Evolutionary conservation across 1,139 yeast species (phyloP).

Genomic region (Suhomyces panamericanus): DNA sequence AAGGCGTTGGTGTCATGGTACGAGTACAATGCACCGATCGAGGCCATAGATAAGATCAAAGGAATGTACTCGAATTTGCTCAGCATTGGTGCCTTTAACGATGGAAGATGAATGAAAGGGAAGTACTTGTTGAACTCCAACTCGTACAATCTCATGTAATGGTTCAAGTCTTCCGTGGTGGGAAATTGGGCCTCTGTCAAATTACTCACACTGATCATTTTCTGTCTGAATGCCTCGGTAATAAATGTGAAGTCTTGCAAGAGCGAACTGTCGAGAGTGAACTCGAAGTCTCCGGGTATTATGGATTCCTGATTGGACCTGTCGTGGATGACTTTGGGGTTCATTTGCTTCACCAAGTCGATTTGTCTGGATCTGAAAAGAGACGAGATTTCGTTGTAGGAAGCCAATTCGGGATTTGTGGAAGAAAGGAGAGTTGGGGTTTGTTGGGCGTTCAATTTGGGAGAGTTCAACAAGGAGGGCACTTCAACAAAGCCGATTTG

Average conservation of each 20-base stretch:
- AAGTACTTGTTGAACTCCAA: slow-evolving; percentile 76
- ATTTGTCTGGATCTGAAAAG: slow-evolving; percentile 61
- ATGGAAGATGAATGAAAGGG: slow-evolving; percentile 79
- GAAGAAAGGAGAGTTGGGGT: slow-evolving; percentile 7
- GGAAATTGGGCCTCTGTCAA: slow-evolving; percentile 66
- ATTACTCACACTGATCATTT: slow-evolving; percentile 53
- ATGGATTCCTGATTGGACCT: slow-evolving; percentile 1
- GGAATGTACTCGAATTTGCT: slow-evolving; percentile 67
- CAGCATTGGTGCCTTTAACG: slow-evolving; percentile 57
- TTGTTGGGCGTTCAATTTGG: slow-evolving; percentile 10
- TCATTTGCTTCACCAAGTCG: slow-evolving; percentile 50
- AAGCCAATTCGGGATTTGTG: background rate
- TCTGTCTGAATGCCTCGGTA: slow-evolving; percentile 50
- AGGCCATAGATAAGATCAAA: slow-evolving; percentile 75
- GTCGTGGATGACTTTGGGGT: slow-evolving; percentile 14
- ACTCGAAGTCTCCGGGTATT: slow-evolving; percentile 15
- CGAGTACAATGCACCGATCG: slow-evolving; percentile 84
- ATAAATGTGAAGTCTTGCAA: slow-evolving; percentile 28
- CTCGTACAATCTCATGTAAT: slow-evolving; percentile 68
- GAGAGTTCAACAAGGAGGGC: slow-evolving; percentile 17
- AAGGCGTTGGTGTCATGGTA: slow-evolving; percentile 80
- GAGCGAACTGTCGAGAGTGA: slow-evolving; percentile 14
- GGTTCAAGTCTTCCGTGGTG: slow-evolving; percentile 68
- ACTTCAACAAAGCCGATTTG: slow-evolving; percentile 54
- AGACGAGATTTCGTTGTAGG: slow-evolving; percentile 44